Base-by-base conservation (phyloP, 1,284 basidiomycete genomes). In the Lentinula novae-zelandiae region DNA sequence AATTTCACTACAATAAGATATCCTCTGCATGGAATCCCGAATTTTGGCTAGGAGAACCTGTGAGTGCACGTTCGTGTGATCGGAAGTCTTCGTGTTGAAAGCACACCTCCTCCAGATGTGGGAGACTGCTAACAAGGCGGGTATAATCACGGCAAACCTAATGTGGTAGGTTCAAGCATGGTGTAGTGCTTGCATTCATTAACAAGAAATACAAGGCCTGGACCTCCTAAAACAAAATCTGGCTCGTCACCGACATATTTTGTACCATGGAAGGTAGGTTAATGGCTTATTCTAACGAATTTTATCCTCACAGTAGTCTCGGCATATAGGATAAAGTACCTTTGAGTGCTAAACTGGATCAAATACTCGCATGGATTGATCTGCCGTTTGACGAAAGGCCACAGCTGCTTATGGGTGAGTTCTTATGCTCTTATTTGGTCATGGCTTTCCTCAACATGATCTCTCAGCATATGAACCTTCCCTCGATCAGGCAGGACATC, bases 31-130 rank as follows among this genome's bases (percentile, higher is more conserved):
- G 87, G 85, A 80, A 86, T 62, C 69, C 87, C 0, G 69, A 76
- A 1, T 96, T 94, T 92, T 96, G 94, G 94, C 73, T 82, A 39
- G 94, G 94, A 53, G 92, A 95, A 70, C 93, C 94, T 36, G 92
- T 93, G 66, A 66, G 87, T 44, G 31, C 13, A 36, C 56, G 15
- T 39, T 64, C 10, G 8, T 46, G 34, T 42, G 0, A 6, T 20
- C 58, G 20, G 58, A 42, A 58, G 17, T 57, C 31, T 49, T 51
- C 34, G 55, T 40, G 42, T 15, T 42, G 54, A 42, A 20, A 44
- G 8, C 49, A 39, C 42, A 1, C 34, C 49, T 33, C 9, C 9
- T 46, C 17, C n/a, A 93, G 92, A 88, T 95, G 80, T 96, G 94
- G 94, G 91, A 93, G 67, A 94, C 93, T 0, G 90, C 87, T 1